Evolutionary conservation across 1,284 basidiomycete genomes (phyloP), one percentile per base, ranked within the genome.

Genomic region (Heliocybe sulcata): DNA sequence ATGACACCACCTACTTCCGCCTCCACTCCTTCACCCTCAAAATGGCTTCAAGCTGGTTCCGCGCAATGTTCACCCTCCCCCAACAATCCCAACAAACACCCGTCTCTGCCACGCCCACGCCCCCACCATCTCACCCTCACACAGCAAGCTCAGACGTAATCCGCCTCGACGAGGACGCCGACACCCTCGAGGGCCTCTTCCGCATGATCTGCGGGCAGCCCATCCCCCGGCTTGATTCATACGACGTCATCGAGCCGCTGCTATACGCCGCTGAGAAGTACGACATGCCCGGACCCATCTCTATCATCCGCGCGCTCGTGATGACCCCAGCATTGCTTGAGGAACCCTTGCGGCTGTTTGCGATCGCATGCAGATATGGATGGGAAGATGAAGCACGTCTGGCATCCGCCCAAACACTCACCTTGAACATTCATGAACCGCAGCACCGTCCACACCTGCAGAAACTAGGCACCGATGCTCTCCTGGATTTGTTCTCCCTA

Each of bases 261-360:
- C 69, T 86, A 11, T 81, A 74, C 55, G 81, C 81, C 0, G 77
- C 82, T 0, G 83, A 86, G 59, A 85, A 84, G 61, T 85, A 84
- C 64, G 83, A 85, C 50, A 84, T 83, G 77, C 75, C 80, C 0
- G 83, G 82, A 0, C 80, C 83, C 1, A 68, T 73, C 56, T 82
- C 80, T 4, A 75, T 83, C 60, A 65, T 83, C 45, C 80, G 80
- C 27, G 74, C 79, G 23, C 72, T 79, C 10, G 67, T 81, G 50
- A 71, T 77, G 63, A 79, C 76, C 0, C 77, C 76, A 0, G 65
- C 74, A 0, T 71, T 84, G 50, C 65, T 77, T 31, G 66, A 71
- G 29, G 71, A 81, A 52, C 79, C 83, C 0, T 68, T 86, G 3
- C 76, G 77, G 12, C 68, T 85, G 14, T 86, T 83, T 57, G 71